phyloP scores from a whole-genome alignment of 2,329 filamentous ascomycete genomes.

The Parascedosporium putredinis region DNA sequence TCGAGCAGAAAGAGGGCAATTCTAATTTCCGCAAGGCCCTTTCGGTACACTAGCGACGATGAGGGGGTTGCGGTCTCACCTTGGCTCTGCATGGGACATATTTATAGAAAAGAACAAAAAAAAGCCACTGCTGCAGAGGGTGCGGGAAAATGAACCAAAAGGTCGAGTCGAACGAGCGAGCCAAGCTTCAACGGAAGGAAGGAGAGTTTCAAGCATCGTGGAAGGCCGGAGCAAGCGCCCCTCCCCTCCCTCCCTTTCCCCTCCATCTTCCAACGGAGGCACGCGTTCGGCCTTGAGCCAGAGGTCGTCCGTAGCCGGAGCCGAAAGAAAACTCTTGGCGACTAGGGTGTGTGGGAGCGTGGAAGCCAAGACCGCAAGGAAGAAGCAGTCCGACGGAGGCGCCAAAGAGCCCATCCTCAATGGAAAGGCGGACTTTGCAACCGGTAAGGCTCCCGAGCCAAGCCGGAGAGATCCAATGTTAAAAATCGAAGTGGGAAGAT shows the following conservation, averaged over 20 bases:
- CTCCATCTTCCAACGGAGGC: too few relatives aligned
- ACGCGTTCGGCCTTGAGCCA: not conserved
- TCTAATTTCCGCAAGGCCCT: not conserved
- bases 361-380: not conserved
- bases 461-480: not conserved
- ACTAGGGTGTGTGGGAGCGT: not conserved
- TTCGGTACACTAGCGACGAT: not conserved
- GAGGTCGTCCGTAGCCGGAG: not conserved
- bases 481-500: too few relatives aligned
- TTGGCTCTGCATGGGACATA: not conserved
- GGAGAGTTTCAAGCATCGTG: not conserved
- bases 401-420: too few relatives aligned
- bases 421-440: too few relatives aligned
- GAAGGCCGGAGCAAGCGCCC: not conserved
- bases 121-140: too few relatives aligned
- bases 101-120: not conserved
- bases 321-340: constrained; percentile 1
- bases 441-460: not conserved
- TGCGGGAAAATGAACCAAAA: too few relatives aligned
- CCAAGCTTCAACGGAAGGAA: too few relatives aligned
- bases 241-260: too few relatives aligned
- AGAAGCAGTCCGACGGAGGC: not conserved
- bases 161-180: too few relatives aligned
- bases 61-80: not conserved
- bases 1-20: not conserved